Percentiles rank a stretch among this genome's conserved stretches.
Conservation (phyloP, 139 green algal species). For the Chlorella ohadii region DNA sequence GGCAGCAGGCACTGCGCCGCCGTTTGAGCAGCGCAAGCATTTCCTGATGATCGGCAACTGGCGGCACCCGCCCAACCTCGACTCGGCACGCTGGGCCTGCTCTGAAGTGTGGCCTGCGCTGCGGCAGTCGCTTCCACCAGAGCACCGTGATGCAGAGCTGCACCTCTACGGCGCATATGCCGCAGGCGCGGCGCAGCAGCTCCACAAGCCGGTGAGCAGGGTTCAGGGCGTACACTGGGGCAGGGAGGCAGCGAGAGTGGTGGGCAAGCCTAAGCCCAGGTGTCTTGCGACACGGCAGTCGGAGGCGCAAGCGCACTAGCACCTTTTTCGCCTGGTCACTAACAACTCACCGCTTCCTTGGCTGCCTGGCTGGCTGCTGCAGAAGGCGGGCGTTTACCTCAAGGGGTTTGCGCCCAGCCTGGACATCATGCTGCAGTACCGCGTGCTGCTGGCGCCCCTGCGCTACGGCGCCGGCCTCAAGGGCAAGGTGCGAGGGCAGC, state of each 20-base stretch:
- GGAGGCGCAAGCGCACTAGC: too few species aligned
- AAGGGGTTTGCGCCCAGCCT: conserved; percentile 58
- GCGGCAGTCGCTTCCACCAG: conserved; percentile 37
- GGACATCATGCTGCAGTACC: conserved; percentile 55
- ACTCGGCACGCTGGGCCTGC: conserved; percentile 59
- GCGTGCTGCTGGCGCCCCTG: conserved; percentile 66
- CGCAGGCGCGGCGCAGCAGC: conserved; percentile 15
- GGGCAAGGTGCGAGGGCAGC: conserved; percentile 60
- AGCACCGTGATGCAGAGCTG: conserved; percentile 42
- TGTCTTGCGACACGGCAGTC: too few species aligned
- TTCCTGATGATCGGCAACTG: conserved; percentile 77
- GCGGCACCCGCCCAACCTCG: conserved; percentile 68
- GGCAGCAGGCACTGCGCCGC: not conserved
- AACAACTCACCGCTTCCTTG: too few species aligned
- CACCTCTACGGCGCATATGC: conserved; percentile 70
- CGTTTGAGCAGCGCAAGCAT: conserved; percentile 43
- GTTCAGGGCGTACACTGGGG: too few species aligned
- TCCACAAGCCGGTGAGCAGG: conserved; percentile 45
- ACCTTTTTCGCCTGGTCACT: too few species aligned
- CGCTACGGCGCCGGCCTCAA: conserved; percentile 76
- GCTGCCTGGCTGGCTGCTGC: not conserved
- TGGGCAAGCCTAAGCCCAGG: too few species aligned
- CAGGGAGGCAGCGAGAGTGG: too few species aligned
- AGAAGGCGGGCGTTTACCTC: conserved; percentile 46
- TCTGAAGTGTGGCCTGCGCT: conserved; percentile 59